Percentiles rank a stretch among this genome's conserved stretches.
phyloP scores from a whole-genome alignment of 1,284 basidiomycete species.

The Rhodotorula sp. region DNA sequence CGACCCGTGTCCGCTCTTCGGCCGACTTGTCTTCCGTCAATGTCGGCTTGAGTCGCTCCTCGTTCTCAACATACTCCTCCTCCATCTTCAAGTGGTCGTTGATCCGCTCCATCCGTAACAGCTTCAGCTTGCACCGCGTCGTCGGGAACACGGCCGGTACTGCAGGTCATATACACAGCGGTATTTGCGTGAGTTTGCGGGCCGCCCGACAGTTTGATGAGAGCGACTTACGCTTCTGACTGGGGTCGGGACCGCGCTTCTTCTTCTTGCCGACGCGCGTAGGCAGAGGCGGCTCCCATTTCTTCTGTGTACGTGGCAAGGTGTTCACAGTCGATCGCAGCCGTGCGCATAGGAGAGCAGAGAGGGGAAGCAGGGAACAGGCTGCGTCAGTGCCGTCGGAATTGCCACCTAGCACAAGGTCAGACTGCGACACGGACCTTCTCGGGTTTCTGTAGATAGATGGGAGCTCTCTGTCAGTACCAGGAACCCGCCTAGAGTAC shows the following conservation, averaged over 20 bases:
- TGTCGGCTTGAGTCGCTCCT: conserved; percentile 82
- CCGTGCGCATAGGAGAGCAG: neutral
- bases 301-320: conserved; percentile 55
- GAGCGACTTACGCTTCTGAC: conserved; percentile 62
- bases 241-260: conserved; percentile 79
- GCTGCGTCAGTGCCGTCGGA: conserved; percentile 29
- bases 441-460: conserved; percentile 30
- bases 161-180: neutral
- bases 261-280: conserved; percentile 96
- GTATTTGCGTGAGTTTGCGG: too few relatives aligned
- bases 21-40: conserved; percentile 90
- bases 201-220: neutral
- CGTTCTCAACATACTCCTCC: conserved; percentile 88
- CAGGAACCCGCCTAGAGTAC: neutral
- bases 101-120: conserved; percentile 94
- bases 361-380: neutral
- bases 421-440: conserved; percentile 22
- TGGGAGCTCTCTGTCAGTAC: neutral
- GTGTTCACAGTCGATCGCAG: neutral
- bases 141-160: conserved; percentile 90
- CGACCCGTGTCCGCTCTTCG: conserved; percentile 89
- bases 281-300: conserved; percentile 98
- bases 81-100: conserved; percentile 97
- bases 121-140: conserved; percentile 90
- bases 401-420: too few relatives aligned